Evolutionary conservation across 2,329 filamentous ascomycete genomes (phyloP).

Genomic region (Nothophoma quercina): DNA sequence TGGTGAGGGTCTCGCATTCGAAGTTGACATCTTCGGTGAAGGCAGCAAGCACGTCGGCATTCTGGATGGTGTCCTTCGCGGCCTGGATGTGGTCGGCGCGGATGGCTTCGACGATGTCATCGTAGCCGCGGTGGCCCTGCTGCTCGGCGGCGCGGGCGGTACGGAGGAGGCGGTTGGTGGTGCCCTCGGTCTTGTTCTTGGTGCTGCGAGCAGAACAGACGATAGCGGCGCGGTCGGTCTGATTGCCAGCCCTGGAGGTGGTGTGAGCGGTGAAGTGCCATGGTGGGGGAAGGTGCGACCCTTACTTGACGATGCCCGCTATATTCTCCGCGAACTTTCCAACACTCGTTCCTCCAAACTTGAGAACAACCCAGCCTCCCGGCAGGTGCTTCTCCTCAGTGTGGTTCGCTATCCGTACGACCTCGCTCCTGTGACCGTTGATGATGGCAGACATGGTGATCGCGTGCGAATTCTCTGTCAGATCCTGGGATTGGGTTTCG

Average conservation of each 20-base stretch:
- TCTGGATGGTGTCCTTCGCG: conserved; percentile 61
- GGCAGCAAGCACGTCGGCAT: conserved; percentile 54
- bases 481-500: not conserved
- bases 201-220: conserved; percentile 96
- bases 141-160: conserved; percentile 57
- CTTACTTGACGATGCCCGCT: conserved; percentile 68
- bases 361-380: conserved; percentile 83
- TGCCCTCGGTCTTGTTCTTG: conserved; percentile 92
- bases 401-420: conserved; percentile 50
- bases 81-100: conserved; percentile 81
- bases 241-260: conserved; percentile 63
- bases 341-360: conserved; percentile 94
- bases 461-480: conserved; percentile 1
- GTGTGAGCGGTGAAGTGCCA: conserved; percentile 12
- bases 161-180: conserved; percentile 75
- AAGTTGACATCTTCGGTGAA: conserved; percentile 73
- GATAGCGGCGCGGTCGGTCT: conserved; percentile 79
- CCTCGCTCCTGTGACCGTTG: conserved; percentile 45
- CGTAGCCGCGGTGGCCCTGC: conserved; percentile 63
- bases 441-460: conserved; percentile 35
- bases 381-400: conserved; percentile 57
- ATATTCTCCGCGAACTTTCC: conserved; percentile 82
- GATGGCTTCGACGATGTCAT: conserved; percentile 79
- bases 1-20: conserved; percentile 82
- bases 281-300: not conserved